Base-by-base conservation (phyloP, 768 basidiomycete species). In the Tricholoma terreum region DNA sequence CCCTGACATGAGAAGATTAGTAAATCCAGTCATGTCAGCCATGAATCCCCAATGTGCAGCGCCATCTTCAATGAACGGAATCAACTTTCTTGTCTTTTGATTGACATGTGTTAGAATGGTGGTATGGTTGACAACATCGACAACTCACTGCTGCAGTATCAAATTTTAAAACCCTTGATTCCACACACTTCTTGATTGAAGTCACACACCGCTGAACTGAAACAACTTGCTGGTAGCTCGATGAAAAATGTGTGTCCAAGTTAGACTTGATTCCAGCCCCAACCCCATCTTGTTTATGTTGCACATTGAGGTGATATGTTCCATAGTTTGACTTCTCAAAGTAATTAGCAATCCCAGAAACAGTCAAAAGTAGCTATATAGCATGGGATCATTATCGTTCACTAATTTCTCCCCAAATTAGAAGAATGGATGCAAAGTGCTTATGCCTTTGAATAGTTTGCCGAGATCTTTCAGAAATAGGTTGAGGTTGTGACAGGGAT, bases 311-410 rank as follows among this genome's bases (percentile, higher is more conserved):
- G 30, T 67, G 61, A 22, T 52, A 55, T 7, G 65, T 66, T 2
- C 70, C 65, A 50, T 67, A 64, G 60, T 71, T 71, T 15, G 64
- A 67, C 24, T 67, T 60, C 11, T 64, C 61, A 49, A 71, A 69
- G 40, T 67, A 71, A 38, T 64, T 71, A n/a, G 69, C 58, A 2
- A 68, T 63, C 0, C 50, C 62, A 0, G 67, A 66, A 14, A 67
- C 58, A 17, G 57, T 56, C n/a, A 50, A 33, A 6, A 71, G 64
- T 17, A 60, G 60, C 65, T 68, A n/a, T 2, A 17, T 19, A 40
- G 38, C 38, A 33, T 15, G 30, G 38, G 15, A 21, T 36, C 33
- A 55, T 49, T 30, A 46, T 22, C 43, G n/a, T n/a, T n/a, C n/a
- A n/a, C n/a, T n/a, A n/a, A n/a, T n/a, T n/a, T n/a, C n/a, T n/a